Conservation (phyloP, 2,329 filamentous ascomycete genomes). For the Sphaerulina vaccinii region DNA sequence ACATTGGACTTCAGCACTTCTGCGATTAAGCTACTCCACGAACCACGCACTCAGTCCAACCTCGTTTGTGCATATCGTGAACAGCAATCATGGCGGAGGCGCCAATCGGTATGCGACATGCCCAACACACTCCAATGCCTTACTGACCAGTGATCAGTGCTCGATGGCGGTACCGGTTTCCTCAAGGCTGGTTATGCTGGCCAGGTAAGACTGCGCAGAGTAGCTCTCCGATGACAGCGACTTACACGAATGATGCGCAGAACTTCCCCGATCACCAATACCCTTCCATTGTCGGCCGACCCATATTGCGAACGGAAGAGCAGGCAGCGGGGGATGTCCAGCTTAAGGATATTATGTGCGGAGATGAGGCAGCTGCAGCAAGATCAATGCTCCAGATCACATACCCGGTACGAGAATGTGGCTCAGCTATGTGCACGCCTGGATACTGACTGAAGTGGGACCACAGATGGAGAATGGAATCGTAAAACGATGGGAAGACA, state of each 20-base stretch:
- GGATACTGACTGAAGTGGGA: constrained; percentile 19
- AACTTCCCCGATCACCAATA: constrained; percentile 99
- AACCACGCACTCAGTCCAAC: not conserved
- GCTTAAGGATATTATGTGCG: constrained; percentile 99
- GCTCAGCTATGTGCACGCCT: not conserved
- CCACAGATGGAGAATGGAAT: constrained; percentile 96
- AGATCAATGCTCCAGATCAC: constrained; percentile 97
- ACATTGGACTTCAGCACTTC: not conserved
- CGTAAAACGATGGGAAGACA: constrained; percentile 99
- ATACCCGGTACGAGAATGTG: constrained; percentile 66
- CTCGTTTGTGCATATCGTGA: not conserved
- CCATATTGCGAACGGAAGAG: constrained; percentile 96
- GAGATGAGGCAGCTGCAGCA: constrained; percentile 93
- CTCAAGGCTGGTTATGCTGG: constrained; percentile 99
- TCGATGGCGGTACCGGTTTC: constrained; percentile 99
- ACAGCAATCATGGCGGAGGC: constrained; percentile 47
- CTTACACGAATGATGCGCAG: constrained; percentile 44
- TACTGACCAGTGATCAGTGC: constrained; percentile 60
- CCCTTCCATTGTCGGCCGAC: constrained; percentile 95
- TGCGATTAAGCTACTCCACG: not conserved
- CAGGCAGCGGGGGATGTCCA: constrained; percentile 64
- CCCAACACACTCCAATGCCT: constrained; percentile 5
- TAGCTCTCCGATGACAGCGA: not conserved
- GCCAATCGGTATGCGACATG: constrained; percentile 46
- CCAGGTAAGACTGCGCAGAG: constrained; percentile 56